Base-by-base conservation (phyloP, 352 stramenopile genomes). In the Globisporangium echinulatum region DNA sequence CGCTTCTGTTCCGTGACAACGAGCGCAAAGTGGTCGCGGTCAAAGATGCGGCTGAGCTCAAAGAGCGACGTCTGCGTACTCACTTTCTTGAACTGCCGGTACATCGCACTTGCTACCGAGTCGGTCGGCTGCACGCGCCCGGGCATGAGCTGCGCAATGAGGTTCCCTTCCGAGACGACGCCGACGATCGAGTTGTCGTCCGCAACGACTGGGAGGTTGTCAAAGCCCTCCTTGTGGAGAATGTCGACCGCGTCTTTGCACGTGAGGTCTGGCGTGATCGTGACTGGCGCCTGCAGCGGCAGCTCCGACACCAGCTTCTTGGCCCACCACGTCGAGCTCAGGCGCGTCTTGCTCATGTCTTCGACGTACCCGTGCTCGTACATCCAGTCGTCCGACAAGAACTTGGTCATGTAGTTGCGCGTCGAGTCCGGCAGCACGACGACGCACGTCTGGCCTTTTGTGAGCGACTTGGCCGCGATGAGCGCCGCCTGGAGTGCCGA, bases 401-500 rank as follows among this genome's bases (percentile, higher is more conserved):
- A 97, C 76, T 99, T 99, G 66, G 82, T 97, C 94, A 98, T 98
- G 88, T 99, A 99, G 77, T 99, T 99, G 33, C 95, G 79, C 17
- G 97, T 96, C 51, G 83, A 97, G 72, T 99, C 96, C 1, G 94
- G 88, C 7, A 99, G 72, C 43, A 99, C 74, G 10, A 98, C 91
- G 7, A 99, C 94, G 65, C 88, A 97, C 11, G 89, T 87, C 70
- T 99, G 88, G 25, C 90, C 94, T 56, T 81, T 67, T 56, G 80
- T 79, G 17, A 98, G 77, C 33, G 63, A 69, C 14, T 80, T 67
- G 3, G 92, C 93, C 17, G 88, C 90, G 38, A 83, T 69, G 9
- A 99, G 61, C 4, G 91, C 91, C 19, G 71, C 82, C 14, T 70
- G 77, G 51, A 98, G 85, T 11, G 89, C 91, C 37, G 92, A 85